Conservation (phyloP, 2,329 filamentous ascomycete species). For the Myriangium duriaei region DNA sequence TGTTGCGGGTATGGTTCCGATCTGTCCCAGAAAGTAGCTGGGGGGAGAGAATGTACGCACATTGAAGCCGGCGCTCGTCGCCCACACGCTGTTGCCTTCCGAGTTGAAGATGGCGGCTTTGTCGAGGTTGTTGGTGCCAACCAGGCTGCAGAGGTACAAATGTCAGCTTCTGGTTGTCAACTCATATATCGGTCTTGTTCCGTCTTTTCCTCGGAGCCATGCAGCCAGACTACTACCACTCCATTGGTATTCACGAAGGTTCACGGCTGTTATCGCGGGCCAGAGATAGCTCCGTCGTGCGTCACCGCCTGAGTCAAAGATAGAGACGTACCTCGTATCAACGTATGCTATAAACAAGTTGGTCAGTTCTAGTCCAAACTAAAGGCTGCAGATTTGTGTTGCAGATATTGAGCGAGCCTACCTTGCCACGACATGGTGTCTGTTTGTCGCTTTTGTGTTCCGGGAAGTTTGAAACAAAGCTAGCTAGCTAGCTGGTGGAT, state of each 20-base stretch:
- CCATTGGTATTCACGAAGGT: not conserved
- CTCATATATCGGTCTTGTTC: not conserved
- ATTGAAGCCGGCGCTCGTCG: constrained; percentile 54
- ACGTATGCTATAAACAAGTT: constrained; percentile 40
- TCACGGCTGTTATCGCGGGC: not conserved
- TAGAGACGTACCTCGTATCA: constrained; percentile 43
- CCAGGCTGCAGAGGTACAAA: constrained; percentile 49
- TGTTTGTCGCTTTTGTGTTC: constrained; percentile 10
- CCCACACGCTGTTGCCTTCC: constrained; percentile 73
- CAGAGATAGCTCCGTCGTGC: not conserved
- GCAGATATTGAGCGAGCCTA: constrained; percentile 26
- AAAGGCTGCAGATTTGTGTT: not conserved
- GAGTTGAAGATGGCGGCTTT: constrained; percentile 73
- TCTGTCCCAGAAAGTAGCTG: no score
- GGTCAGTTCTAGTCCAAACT: constrained; percentile 12
- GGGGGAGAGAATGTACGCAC: no score
- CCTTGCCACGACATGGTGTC: constrained; percentile 66
- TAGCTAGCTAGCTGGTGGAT: not conserved
- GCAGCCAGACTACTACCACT: not conserved
- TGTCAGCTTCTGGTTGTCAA: constrained; percentile 13
- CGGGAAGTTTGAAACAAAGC: not conserved
- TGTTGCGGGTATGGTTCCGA: no score
- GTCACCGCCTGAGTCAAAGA: not conserved
- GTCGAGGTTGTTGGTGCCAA: constrained; percentile 67
- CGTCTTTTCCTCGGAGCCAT: not conserved